Evolutionary conservation across 257 asterid genomes (phyloP).

Genomic region (Scutellaria minor): DNA sequence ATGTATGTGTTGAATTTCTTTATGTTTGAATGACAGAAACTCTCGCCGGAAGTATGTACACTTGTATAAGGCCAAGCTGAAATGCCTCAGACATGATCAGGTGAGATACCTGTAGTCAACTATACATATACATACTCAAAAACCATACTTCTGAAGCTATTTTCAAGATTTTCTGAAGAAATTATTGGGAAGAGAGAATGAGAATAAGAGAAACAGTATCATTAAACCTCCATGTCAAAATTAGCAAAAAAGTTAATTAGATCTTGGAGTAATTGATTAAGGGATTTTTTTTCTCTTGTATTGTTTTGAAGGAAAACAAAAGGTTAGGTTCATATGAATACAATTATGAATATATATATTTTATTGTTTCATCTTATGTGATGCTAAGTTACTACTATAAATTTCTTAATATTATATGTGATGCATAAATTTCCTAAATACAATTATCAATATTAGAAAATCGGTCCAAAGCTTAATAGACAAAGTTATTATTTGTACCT

Average conservation of each 20-base stretch:
- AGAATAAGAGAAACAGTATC: slow-evolving; percentile 7
- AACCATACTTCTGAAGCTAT: slow-evolving; percentile 27
- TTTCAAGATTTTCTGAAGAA: slow-evolving; percentile 8
- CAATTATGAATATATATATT: not conserved
- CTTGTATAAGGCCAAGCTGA: slow-evolving; percentile 83
- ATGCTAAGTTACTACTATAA: not conserved
- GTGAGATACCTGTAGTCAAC: slow-evolving; percentile 47
- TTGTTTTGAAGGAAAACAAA: slow-evolving; percentile 15
- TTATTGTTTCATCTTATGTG: not conserved
- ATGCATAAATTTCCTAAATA: not conserved
- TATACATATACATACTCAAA: not conserved
- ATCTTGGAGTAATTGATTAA: not conserved
- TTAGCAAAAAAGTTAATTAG: not conserved
- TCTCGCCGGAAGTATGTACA: slow-evolving; percentile 80
- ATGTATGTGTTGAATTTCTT: slow-evolving; percentile 27
- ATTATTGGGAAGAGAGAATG: slow-evolving; percentile 1
- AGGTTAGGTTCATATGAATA: not conserved
- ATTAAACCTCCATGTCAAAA: not conserved
- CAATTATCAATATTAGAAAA: not conserved
- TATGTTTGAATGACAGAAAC: slow-evolving; percentile 53
- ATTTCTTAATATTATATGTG: not conserved
- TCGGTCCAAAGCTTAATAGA: not conserved
- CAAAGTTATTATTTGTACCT: not conserved
- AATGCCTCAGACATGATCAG: slow-evolving; percentile 81
- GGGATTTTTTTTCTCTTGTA: not conserved